Conservation (phyloP, 495 filamentous ascomycete species). For the Daldinia bambusicola region DNA sequence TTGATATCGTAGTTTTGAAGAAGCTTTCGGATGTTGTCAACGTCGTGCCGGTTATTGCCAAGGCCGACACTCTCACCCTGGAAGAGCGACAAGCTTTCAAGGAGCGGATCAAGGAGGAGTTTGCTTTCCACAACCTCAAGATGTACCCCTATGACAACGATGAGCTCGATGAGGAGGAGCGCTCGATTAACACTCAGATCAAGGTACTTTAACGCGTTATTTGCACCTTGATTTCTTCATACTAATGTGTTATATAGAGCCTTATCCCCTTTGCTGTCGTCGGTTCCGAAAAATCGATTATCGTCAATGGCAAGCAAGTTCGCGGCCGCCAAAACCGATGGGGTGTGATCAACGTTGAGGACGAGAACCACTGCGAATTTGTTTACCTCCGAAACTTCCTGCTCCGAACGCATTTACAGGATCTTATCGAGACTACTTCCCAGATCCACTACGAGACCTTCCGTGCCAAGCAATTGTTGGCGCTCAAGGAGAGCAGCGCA, state of each 20-base stretch:
- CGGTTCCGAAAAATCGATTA: conserved; percentile 96
- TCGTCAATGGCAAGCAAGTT: conserved; percentile 96
- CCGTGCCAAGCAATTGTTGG: conserved; percentile 98
- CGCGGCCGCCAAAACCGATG: conserved; percentile 98
- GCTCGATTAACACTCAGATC: conserved; percentile 90
- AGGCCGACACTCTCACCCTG: conserved; percentile 94
- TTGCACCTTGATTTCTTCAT: not conserved
- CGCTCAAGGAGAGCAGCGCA: conserved; percentile 96
- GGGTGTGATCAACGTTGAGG: conserved; percentile 99
- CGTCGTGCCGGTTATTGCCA: conserved; percentile 98
- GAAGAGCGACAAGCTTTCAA: conserved; percentile 97
- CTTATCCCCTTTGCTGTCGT: conserved; percentile 98
- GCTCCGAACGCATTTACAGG: conserved; percentile 93
- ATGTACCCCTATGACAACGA: conserved; percentile 99
- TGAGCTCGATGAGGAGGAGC: conserved; percentile 97
- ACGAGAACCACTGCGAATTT: conserved; percentile 99
- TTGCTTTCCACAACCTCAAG: conserved; percentile 98
- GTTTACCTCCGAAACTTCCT: conserved; percentile 98
- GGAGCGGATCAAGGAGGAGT: conserved; percentile 99
- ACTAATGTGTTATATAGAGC: conserved; percentile 65
- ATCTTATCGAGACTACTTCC: conserved; percentile 98
- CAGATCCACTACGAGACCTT: conserved; percentile 99
- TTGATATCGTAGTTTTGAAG: conserved; percentile 99
- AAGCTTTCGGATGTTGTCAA: conserved; percentile 99
- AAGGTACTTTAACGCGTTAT: conserved; percentile 70